Evolutionary conservation across 225 moss, liverwort and hornwort genomes (phyloP).

Genomic region (Pseudoscleropodium purum): DNA sequence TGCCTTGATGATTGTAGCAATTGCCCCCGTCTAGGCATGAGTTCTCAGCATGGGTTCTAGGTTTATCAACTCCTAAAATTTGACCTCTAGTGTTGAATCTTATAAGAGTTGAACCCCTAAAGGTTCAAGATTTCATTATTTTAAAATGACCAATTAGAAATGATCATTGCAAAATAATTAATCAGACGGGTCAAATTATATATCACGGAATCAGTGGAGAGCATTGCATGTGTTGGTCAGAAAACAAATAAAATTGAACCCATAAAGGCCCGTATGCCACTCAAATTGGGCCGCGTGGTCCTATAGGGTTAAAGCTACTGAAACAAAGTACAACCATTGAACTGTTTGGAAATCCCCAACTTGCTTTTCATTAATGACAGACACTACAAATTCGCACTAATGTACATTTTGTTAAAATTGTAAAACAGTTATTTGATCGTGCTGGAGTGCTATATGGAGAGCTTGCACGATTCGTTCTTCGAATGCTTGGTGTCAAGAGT

Average conservation of each 20-base stretch:
- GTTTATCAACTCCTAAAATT: neutral
- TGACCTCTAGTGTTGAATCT: neutral
- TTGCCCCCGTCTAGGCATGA: neutral
- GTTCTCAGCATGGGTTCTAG: neutral
- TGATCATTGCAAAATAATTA: neutral
- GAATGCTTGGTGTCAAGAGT: conserved; percentile 72
- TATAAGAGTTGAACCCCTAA: neutral
- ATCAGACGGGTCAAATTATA: neutral
- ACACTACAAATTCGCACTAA: neutral
- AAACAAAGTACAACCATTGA: neutral
- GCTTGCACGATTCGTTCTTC: conserved; percentile 83
- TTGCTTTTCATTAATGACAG: neutral
- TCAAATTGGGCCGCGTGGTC: neutral
- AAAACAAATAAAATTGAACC: no score
- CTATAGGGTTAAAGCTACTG: neutral
- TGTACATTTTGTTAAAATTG: neutral
- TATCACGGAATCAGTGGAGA: neutral
- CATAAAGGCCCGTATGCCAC: neutral
- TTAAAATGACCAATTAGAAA: neutral
- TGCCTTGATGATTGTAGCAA: neutral
- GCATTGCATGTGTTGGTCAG: neutral
- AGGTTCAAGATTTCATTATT: neutral
- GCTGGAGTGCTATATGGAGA: conserved; percentile 94
- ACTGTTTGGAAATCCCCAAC: neutral
- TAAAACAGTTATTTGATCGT: conserved; percentile 76